Percentiles rank a stretch among this genome's conserved stretches.
Evolutionary conservation across 768 basidiomycete species (phyloP).

Genomic region (Antrodiella citrinella): DNA sequence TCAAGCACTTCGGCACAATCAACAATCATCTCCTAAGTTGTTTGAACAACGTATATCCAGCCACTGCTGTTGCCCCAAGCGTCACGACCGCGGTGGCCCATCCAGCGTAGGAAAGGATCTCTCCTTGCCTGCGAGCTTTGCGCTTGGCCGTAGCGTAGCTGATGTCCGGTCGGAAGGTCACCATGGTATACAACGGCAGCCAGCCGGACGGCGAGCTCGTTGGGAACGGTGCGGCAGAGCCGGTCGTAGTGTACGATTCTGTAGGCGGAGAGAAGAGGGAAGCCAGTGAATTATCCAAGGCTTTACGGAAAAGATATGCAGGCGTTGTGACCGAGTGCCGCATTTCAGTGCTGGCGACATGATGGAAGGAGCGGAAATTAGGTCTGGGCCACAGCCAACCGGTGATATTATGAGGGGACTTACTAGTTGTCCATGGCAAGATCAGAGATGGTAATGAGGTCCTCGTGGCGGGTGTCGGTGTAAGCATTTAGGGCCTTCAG

Average conservation of each 20-base stretch:
- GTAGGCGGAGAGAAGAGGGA: constrained; percentile 45
- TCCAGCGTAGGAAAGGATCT: constrained; percentile 43
- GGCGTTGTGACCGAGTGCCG: constrained; percentile 83
- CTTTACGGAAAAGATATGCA: constrained; percentile 70
- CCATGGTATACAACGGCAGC: constrained; percentile 95
- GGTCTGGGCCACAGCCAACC: neutral
- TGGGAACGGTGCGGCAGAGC: constrained; percentile 19
- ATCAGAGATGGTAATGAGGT: constrained; percentile 84
- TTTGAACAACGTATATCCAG: constrained; percentile 24
- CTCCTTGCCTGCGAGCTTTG: constrained; percentile 63
- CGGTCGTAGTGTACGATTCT: constrained; percentile 35
- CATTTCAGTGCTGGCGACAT: constrained; percentile 75
- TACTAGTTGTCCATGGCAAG: constrained; percentile 97
- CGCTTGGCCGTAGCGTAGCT: constrained; percentile 76
- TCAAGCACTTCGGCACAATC: no score
- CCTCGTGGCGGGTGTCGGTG: constrained; percentile 74
- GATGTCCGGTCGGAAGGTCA: constrained; percentile 94
- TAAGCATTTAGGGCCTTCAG: constrained; percentile 67
- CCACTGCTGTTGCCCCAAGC: constrained; percentile 33
- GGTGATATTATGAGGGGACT: constrained; percentile 29
- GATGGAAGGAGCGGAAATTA: constrained; percentile 8
- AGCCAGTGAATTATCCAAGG: constrained; percentile 69
- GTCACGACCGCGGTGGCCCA: constrained; percentile 40
- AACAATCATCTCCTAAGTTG: constrained; percentile 15
- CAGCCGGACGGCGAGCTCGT: constrained; percentile 60